These are phyloP conservation scores for Backusella psychrophila DNA, from an alignment of 192 early-diverging fungal genomes.

Conservation along the genomic window DNA sequence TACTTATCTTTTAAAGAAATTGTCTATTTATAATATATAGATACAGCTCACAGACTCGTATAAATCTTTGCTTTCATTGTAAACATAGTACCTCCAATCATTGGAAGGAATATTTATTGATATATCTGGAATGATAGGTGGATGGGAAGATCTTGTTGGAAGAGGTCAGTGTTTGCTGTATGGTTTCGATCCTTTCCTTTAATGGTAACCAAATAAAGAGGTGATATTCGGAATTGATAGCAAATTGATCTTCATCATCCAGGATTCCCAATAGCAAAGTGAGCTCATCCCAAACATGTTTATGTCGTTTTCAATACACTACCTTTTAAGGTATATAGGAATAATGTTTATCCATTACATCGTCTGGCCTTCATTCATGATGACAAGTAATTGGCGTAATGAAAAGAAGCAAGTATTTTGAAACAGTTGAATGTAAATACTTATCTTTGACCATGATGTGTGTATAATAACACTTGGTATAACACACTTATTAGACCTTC, in stretches of 20 bases:
- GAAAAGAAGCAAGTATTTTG: too few relatives aligned
- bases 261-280: conserved; percentile 72
- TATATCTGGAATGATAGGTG: conserved; percentile 56
- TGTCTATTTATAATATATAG: conserved; percentile 50
- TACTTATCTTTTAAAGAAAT: conserved; percentile 37
- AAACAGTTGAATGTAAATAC: too few relatives aligned
- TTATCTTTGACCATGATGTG: too few relatives aligned
- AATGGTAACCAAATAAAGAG: conserved; percentile 47
- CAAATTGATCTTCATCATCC: conserved; percentile 68
- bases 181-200: conserved; percentile 43
- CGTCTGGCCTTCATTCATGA: conserved; percentile 43
- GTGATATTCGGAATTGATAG: conserved; percentile 64
- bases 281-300: conserved; percentile 50
- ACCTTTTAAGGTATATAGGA: conserved; percentile 29
- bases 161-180: conserved; percentile 43
- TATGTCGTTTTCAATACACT: conserved; percentile 64
- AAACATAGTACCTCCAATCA: conserved; percentile 53
- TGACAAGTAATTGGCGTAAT: too few relatives aligned
- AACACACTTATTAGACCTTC: too few relatives aligned
- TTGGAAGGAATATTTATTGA: conserved; percentile 57
- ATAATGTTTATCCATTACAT: too few relatives aligned
- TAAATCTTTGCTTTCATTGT: conserved; percentile 55
- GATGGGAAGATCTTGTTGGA: conserved; percentile 55
- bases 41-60: conserved; percentile 49
- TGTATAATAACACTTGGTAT: too few relatives aligned